A percentile compares a stretch with the other conserved stretches of the same genome.
Conservation (phyloP, 2,329 filamentous ascomycete genomes). For the Verticillium klebahnii region DNA sequence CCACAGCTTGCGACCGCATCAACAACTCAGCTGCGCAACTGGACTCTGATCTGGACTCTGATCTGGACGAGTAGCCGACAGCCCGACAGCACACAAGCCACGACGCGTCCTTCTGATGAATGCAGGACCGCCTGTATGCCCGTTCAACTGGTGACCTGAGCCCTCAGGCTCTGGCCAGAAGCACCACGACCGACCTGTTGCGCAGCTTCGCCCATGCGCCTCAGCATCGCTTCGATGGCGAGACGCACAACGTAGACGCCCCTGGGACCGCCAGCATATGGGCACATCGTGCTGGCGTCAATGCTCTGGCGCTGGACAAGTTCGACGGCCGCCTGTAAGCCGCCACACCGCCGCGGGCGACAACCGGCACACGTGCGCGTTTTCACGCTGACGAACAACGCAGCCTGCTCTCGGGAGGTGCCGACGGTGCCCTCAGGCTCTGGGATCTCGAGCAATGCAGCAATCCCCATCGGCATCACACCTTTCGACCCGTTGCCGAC, state of each 20-base stretch:
- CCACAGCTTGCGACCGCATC: too few relatives aligned
- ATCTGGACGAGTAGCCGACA: background rate
- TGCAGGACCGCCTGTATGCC: conserved; percentile 74
- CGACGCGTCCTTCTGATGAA: conserved; percentile 27
- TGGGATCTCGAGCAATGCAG: conserved; percentile 74
- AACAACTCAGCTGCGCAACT: too few relatives aligned
- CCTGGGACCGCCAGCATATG: conserved; percentile 25
- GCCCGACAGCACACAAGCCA: background rate
- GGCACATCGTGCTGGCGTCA: conserved; percentile 77
- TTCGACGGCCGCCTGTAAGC: conserved; percentile 72
- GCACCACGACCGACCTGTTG: conserved; percentile 61
- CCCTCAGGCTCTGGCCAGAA: conserved; percentile 59
- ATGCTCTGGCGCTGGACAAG: conserved; percentile 72
- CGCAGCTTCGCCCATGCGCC: conserved; percentile 65
- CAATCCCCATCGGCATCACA: conserved; percentile 38
- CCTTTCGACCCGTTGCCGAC: conserved; percentile 49
- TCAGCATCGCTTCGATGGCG: conserved; percentile 66
- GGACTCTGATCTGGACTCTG: too few relatives aligned
- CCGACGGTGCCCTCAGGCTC: conserved; percentile 76
- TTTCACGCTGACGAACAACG: background rate
- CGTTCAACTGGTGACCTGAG: conserved; percentile 66
- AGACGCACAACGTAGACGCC: background rate
- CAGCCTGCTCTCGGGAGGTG: conserved; percentile 78
- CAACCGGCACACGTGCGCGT: background rate
- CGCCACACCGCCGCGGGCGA: background rate